These are phyloP conservation scores for Saitozyma podzolica DNA, from an alignment of 768 basidiomycete species.

Conservation along the genomic window DNA sequence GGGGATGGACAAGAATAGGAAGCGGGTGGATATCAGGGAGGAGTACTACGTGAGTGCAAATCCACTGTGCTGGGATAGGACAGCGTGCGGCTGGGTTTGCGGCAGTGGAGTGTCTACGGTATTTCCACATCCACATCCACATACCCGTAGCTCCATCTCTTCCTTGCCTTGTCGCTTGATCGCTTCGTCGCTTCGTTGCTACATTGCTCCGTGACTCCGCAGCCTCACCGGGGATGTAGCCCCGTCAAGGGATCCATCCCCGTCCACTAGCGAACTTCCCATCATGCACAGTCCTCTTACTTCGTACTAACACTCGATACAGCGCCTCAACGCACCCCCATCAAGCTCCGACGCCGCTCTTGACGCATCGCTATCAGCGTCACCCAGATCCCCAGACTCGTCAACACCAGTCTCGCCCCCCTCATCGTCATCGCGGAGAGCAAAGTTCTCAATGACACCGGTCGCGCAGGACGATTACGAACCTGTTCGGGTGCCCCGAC, in stretches of 20 bases:
- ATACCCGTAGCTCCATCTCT: neutral
- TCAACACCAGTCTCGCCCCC: conserved; percentile 46
- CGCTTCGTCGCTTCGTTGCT: neutral
- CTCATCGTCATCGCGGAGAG: conserved; percentile 8
- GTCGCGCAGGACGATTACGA: conserved; percentile 71
- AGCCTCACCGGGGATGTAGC: neutral
- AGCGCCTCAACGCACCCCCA: conserved; percentile 23
- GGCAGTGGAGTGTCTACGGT: neutral
- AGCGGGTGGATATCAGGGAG: conserved; percentile 84
- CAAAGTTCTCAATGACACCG: conserved; percentile 36
- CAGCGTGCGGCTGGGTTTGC: neutral
- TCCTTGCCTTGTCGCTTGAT: neutral
- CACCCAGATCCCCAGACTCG: conserved; percentile 62
- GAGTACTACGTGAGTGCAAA: conserved; percentile 82
- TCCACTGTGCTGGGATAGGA: neutral
- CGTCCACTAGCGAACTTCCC: neutral
- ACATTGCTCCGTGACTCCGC: neutral
- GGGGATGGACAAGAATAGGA: conserved; percentile 41
- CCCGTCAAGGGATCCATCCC: too few species aligned
- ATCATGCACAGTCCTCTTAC: neutral
- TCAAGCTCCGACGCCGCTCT: conserved; percentile 1
- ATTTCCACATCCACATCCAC: neutral
- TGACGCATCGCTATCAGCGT: conserved; percentile 50
- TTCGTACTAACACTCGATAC: neutral
- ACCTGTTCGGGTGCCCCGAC: conserved; percentile 75